Conservation (phyloP, 768 basidiomycete species). For the Lactifluus subvellereus region DNA sequence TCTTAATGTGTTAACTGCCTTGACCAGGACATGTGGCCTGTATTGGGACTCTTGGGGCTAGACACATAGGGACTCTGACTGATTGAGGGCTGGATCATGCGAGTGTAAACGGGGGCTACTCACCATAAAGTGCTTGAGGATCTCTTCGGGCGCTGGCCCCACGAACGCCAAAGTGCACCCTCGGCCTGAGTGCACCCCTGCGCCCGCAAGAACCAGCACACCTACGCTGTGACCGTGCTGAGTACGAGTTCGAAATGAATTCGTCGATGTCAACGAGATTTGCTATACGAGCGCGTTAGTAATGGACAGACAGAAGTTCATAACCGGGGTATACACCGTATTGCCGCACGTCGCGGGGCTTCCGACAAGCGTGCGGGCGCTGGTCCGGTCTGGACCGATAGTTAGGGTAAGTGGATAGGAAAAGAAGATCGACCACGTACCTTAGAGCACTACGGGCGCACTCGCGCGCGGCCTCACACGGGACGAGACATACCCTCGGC, state of each 20-base stretch:
- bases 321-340: not conserved
- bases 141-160: not conserved
- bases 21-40: not conserved
- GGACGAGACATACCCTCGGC: not conserved
- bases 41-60: not conserved
- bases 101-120: not conserved
- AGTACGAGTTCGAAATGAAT: not conserved
- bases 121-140: not conserved
- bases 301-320: not conserved
- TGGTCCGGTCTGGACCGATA: not conserved
- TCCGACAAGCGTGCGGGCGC: not conserved
- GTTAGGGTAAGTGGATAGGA: not conserved
- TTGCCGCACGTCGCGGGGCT: not conserved
- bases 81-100: not conserved
- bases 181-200: conserved; percentile 10
- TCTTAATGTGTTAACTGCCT: not conserved
- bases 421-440: not conserved
- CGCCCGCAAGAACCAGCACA: not conserved
- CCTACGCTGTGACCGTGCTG: not conserved
- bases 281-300: not conserved
- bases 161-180: not conserved
- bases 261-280: not conserved
- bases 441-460: not conserved
- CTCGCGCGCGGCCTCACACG: not conserved
- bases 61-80: not conserved